Evolutionary conservation across 495 filamentous ascomycete genomes (phyloP), one percentile per base, ranked within the genome.

Genomic region (Amorphotheca resinae): DNA sequence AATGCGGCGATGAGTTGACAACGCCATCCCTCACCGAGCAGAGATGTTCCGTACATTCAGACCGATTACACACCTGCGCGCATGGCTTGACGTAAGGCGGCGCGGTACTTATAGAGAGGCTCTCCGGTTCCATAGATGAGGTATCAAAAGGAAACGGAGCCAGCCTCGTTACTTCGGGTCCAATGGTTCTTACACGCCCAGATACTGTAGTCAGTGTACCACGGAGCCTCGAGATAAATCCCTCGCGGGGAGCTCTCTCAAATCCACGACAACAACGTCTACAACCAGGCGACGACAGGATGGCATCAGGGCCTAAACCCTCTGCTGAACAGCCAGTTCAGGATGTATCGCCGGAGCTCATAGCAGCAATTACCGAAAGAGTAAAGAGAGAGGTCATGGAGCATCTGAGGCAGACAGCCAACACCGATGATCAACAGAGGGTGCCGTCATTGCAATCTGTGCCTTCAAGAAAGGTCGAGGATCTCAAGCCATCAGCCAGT

Each of bases 341-440:
- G 26, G 48, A 16, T 9, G 49, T 57, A 22, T 50, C 54, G 23
- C 51, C 54, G 14, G 54, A 57, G 22, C 25, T 52, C 22, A 48
- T 57, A 23, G 54, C 54, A 22, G 48, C 39, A 3, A 50, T 57
- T 11, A 52, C 45, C 0, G 38, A 50, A 22, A 44, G 41, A 36
- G 46, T 54, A 6, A 54, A 49, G 33, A 48, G 22, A 46, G 54
- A 57, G 31, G 20, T 57, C 3, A 12, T 51, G 14, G 54, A 53
- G 37, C 47, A 53, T 25, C 44, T 53, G 25, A 51, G 48, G 39
- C 54, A 51, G 45, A 46, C 54, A 31, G 50, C 46, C 21, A 50
- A 20, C 28, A 15, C 46, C 11, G 50, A 52, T 23, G 49, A 45
- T 9, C 33, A 37, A 33, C 32, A 38, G n/a, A 44, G 38, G 30